Conservation (phyloP, 768 basidiomycete species). For the Tylopilus subfusipes region DNA sequence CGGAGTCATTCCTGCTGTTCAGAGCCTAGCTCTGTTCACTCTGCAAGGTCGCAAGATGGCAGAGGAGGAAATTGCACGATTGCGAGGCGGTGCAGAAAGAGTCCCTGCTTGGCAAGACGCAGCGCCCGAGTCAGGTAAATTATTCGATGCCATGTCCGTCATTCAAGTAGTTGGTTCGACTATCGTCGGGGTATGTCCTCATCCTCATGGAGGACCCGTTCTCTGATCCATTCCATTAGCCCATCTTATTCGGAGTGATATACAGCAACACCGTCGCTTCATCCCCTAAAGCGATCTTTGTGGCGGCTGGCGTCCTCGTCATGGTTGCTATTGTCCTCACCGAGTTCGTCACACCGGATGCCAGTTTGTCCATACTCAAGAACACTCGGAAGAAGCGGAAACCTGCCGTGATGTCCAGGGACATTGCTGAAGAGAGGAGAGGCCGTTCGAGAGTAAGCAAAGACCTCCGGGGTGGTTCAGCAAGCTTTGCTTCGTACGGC, state of each 20-base stretch:
- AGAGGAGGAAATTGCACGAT: constrained; percentile 36
- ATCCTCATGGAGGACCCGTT: constrained; percentile 6
- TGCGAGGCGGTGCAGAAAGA: constrained; percentile 2
- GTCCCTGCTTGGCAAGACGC: constrained; percentile 20
- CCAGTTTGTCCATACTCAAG: constrained; percentile 20
- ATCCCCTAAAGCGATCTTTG: constrained; percentile 69
- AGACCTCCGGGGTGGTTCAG: constrained; percentile 36
- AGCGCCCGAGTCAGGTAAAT: constrained; percentile 44
- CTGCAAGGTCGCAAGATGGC: constrained; percentile 34
- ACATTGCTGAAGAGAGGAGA: constrained; percentile 15
- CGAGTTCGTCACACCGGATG: constrained; percentile 37
- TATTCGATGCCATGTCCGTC: constrained; percentile 72
- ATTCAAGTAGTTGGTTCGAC: constrained; percentile 64
- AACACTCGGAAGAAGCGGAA: constrained; percentile 8
- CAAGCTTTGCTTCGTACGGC: constrained; percentile 18
- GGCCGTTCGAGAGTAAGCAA: constrained; percentile 37
- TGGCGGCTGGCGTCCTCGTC: constrained; percentile 54
- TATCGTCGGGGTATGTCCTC: constrained; percentile 43
- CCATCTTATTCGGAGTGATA: constrained; percentile 62
- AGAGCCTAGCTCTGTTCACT: constrained; percentile 74
- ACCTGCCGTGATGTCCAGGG: neutral
- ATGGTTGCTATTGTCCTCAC: constrained; percentile 47
- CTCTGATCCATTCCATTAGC: constrained; percentile 39
- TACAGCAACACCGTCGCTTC: constrained; percentile 61
- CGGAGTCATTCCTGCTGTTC: constrained; percentile 63